Percentiles rank a stretch among this genome's conserved stretches.
Conservation (phyloP, 2,329 filamentous ascomycete species). For the Thelonectria blattea region DNA sequence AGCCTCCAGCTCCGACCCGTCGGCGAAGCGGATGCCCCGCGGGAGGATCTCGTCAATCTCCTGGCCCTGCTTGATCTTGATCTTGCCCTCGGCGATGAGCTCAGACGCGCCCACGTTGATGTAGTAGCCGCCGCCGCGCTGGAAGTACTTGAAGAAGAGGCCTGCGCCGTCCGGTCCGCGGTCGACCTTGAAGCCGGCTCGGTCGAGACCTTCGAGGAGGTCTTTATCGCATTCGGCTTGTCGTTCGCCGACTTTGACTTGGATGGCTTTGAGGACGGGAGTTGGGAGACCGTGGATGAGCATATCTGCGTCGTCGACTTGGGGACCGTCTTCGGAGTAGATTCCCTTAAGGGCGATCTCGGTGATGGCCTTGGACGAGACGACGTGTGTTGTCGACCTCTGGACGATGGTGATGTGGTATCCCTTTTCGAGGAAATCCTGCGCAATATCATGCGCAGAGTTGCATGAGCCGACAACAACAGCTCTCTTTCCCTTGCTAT, state of each 20-base stretch:
- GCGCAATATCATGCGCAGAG: conserved; percentile 71
- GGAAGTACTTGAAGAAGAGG: conserved; percentile 67
- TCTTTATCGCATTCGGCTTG: conserved; percentile 47
- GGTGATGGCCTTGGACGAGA: conserved; percentile 60
- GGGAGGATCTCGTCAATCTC: conserved; percentile 59
- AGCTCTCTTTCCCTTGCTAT: conserved; percentile 61
- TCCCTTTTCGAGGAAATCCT: conserved; percentile 70
- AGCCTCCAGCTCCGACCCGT: conserved; percentile 62
- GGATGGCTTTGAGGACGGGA: conserved; percentile 64
- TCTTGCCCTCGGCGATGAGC: conserved; percentile 67
- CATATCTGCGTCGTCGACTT: conserved; percentile 71
- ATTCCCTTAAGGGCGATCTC: conserved; percentile 59
- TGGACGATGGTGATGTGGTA: conserved; percentile 74
- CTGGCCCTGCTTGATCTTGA: conserved; percentile 66
- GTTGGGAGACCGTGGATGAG: conserved; percentile 62
- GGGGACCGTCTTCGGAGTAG: conserved; percentile 59
- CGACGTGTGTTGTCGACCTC: conserved; percentile 68
- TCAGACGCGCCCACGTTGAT: conserved; percentile 70
- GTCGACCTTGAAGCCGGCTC: conserved; percentile 67
- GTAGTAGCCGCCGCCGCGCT: conserved; percentile 72
- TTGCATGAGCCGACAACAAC: conserved; percentile 73
- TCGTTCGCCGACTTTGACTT: conserved; percentile 50
- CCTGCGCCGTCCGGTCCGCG: conserved; percentile 62
- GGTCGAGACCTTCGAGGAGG: conserved; percentile 52
- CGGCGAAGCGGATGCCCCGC: conserved; percentile 53